These are phyloP conservation scores for Pseudogymnoascus verrucosus DNA, from an alignment of 2,329 filamentous ascomycete species.

Conservation along the genomic window DNA sequence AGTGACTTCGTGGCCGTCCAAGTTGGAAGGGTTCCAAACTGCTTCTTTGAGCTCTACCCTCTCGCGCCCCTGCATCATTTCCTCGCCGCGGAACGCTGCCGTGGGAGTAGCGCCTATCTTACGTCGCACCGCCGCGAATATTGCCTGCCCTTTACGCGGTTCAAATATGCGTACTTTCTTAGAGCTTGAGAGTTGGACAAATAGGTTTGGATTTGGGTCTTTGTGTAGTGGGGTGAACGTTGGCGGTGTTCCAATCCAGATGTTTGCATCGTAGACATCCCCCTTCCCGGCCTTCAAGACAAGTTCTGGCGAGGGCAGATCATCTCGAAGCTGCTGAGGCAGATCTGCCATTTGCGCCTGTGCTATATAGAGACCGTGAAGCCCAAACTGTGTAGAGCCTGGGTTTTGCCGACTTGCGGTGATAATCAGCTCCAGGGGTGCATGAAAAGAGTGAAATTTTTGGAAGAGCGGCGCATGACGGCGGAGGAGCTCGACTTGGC, in stretches of 20 bases:
- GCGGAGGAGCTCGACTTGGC: not conserved
- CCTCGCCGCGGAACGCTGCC: conserved; percentile 54
- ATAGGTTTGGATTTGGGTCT: conserved; percentile 90
- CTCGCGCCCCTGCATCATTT: conserved; percentile 87
- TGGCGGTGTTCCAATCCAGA: conserved; percentile 82
- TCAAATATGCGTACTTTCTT: conserved; percentile 68
- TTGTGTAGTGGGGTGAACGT: conserved; percentile 87
- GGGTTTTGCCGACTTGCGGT: conserved; percentile 11
- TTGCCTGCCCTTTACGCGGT: conserved; percentile 51
- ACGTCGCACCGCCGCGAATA: conserved; percentile 51
- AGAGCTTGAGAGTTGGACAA: conserved; percentile 67
- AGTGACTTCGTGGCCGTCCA: conserved; percentile 30
- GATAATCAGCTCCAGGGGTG: conserved; percentile 28
- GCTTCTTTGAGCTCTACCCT: conserved; percentile 55
- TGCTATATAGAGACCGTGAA: conserved; percentile 66
- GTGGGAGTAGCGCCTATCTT: conserved; percentile 32
- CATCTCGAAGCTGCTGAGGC: conserved; percentile 51
- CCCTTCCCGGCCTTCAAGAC: conserved; percentile 59
- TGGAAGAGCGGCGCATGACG: not conserved
- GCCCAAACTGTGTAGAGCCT: not conserved
- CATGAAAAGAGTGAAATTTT: conserved; percentile 38
- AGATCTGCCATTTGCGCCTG: conserved; percentile 68
- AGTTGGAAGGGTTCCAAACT: conserved; percentile 51
- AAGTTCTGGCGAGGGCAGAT: conserved; percentile 60
- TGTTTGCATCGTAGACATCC: conserved; percentile 76